Evolutionary conservation across 441 rosid species (phyloP), one percentile per base, ranked within the genome.

Genomic region (Dalechampia spathulata): DNA sequence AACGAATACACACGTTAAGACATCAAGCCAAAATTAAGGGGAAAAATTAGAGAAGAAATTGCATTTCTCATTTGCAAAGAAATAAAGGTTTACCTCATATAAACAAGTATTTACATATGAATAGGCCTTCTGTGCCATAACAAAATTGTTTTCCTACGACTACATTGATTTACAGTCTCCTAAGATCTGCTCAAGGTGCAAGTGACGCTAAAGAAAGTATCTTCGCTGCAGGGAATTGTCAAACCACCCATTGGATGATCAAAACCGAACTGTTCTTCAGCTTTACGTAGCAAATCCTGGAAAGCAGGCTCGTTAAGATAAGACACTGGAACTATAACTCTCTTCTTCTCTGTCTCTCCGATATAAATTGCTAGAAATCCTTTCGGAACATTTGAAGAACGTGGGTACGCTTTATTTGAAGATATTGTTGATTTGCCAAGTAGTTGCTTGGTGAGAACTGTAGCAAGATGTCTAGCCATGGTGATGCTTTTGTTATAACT

Each of bases 231-330:
- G 8, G 87, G 94, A 62, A 81, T 72, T 5, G 81, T 79, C 10
- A 81, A 73, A 22, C 77, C 81, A 0, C 84, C 90, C 83, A 65
- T 77, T n/a, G 85, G 84, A 76, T 83, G 82, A 68, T 66, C 60
- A 55, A 67, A 79, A 1, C 83, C 79, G 5, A 74, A 75, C 41
- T 79, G 82, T 56, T 86, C 84, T 49, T 58, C 44, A 2, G 75
- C 75, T 22, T n/a, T 30, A 8, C 46, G 53, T 3, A 75, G 47
- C 52, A 71, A 42, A 21, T 60, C 72, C 19, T 53, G 61, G 61
- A 77, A 80, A n/a, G 67, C 43, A 48, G 85, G 66, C 2, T 72
- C 47, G 16, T 50, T 72, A 52, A 74, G 37, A 44, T 63, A 72
- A 0, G 82, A 61, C 2, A 72, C 17, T 12, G 72, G 80, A 30